Evolutionary conservation across 2,329 filamentous ascomycete species (phyloP).

Genomic region (Fusarium sp.): DNA sequence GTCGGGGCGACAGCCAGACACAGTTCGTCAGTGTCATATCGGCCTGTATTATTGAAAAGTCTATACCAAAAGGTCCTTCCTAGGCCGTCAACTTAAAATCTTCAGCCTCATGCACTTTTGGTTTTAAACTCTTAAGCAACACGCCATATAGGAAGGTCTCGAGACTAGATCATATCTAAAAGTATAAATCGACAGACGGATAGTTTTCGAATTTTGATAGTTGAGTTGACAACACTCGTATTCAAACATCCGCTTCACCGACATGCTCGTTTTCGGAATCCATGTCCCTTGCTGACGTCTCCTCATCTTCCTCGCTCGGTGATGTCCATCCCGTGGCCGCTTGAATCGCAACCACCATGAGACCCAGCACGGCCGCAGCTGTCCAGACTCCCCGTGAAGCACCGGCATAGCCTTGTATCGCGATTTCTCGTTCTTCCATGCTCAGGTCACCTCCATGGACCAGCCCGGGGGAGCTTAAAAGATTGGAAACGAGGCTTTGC

Average conservation of each 20-base stretch:
- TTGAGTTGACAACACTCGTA: not conserved
- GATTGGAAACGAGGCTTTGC: slow-evolving; percentile 55
- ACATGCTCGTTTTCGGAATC: slow-evolving; percentile 47
- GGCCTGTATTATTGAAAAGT: not conserved
- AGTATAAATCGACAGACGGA: slow-evolving; percentile 5
- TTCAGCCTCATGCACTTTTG: not conserved
- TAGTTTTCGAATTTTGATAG: not conserved
- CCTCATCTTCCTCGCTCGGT: slow-evolving; percentile 52
- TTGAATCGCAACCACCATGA: slow-evolving; percentile 60
- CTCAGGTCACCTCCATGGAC: slow-evolving; percentile 59
- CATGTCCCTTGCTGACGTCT: slow-evolving; percentile 40
- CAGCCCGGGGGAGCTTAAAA: slow-evolving; percentile 64
- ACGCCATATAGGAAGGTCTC: not conserved
- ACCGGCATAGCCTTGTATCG: slow-evolving; percentile 60
- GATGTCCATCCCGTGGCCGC: slow-evolving; percentile 64
- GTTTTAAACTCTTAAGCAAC: not conserved
- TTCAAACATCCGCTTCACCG: slow-evolving; percentile 42
- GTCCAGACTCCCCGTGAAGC: slow-evolving; percentile 61
- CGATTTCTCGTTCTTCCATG: slow-evolving; percentile 56
- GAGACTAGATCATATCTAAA: not conserved
- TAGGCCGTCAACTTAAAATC: not conserved
- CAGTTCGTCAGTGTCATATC: not conserved
- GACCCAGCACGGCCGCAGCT: slow-evolving; percentile 57
- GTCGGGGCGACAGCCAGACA: not conserved
- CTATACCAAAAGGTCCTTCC: not conserved